A percentile compares a stretch with the other conserved stretches of the same genome.
Evolutionary conservation across 2,329 filamentous ascomycete genomes (phyloP).

Genomic region (Talaromyces atroroseus): DNA sequence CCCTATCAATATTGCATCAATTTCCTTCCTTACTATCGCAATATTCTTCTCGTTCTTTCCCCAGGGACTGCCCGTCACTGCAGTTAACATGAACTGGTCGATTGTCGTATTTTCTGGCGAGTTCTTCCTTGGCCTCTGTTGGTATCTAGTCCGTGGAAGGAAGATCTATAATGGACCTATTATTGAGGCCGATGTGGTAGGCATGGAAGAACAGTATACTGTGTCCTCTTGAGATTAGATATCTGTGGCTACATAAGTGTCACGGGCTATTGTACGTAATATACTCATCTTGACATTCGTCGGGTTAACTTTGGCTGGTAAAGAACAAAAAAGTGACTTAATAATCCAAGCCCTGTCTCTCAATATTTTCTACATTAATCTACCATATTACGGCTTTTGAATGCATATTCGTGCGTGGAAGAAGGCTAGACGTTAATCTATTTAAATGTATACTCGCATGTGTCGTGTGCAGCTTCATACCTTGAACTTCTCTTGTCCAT

Average conservation of each 20-base stretch:
- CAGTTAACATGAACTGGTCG: neutral
- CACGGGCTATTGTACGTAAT: no score
- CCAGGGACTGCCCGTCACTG: conserved; percentile 6
- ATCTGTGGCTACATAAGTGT: neutral
- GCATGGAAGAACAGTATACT: neutral
- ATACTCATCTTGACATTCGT: no score
- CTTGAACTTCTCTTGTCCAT: no score
- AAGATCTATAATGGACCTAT: neutral
- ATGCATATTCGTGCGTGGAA: no score
- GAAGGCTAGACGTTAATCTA: no score
- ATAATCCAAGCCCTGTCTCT: neutral
- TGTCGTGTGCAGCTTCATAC: no score
- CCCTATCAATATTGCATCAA: conserved; percentile 1
- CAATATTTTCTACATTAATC: neutral
- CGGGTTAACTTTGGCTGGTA: no score
- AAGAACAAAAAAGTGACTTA: neutral
- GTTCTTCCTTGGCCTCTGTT: neutral
- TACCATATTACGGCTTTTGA: no score
- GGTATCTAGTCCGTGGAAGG: neutral
- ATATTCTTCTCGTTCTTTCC: conserved; percentile 3
- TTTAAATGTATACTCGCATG: no score
- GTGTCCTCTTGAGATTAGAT: neutral
- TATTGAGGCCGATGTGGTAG: neutral
- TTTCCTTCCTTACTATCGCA: conserved; percentile 2
- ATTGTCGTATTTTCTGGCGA: neutral